These are phyloP conservation scores for Magnusiomyces sp. DNA, from an alignment of 1,139 yeast genomes.

Conservation along the genomic window DNA sequence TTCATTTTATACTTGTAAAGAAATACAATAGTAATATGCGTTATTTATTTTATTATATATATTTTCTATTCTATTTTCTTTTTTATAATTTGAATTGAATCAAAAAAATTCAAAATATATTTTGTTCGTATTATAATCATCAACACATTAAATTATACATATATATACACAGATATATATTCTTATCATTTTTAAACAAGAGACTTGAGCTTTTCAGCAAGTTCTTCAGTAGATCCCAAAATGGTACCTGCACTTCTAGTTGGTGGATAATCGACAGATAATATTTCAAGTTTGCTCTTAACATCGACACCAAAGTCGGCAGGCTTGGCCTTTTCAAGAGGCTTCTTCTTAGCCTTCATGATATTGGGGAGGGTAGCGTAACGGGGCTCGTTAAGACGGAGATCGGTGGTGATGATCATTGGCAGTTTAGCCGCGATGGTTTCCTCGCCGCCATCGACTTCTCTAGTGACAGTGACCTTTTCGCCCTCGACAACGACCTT, in stretches of 20 bases:
- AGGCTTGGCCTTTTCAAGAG: conserved; percentile 61
- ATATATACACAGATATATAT: background rate
- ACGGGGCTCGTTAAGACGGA: conserved; percentile 89
- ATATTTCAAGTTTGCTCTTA: conserved; percentile 53
- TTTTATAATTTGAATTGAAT: background rate
- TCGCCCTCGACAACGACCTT: conserved; percentile 61
- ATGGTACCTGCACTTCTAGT: conserved; percentile 72
- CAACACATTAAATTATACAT: background rate
- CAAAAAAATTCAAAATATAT: background rate
- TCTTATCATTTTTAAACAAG: background rate
- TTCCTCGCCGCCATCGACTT: conserved; percentile 92
- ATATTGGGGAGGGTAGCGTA: conserved; percentile 89
- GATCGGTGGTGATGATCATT: conserved; percentile 80
- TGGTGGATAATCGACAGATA: conserved; percentile 80
- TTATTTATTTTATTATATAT: too few species aligned
- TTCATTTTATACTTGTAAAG: too few species aligned
- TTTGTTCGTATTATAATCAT: background rate
- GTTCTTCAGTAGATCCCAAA: conserved; percentile 74
- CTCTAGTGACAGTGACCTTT: conserved; percentile 70
- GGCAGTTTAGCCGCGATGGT: conserved; percentile 74
- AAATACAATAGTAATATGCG: too few species aligned
- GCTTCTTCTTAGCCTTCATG: conserved; percentile 98
- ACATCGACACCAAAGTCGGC: conserved; percentile 65
- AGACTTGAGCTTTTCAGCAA: conserved; percentile 68
- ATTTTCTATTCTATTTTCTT: too few species aligned